Percentiles rank a stretch among this genome's conserved stretches.
Evolutionary conservation across 2,329 filamentous ascomycete genomes (phyloP).

Genomic region (Juglanconis oblonga): DNA sequence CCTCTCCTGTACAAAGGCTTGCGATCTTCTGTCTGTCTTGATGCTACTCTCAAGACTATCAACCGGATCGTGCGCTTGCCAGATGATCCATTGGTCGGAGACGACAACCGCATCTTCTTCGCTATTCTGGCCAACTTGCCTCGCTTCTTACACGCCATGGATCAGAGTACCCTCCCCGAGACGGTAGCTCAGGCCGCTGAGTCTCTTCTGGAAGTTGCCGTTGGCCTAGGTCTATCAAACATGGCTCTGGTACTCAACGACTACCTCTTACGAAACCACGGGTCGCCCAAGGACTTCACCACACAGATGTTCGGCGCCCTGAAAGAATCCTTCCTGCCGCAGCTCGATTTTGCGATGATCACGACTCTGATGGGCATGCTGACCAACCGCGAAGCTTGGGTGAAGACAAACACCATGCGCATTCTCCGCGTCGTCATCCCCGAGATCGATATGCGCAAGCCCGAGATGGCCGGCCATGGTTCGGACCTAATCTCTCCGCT

Average conservation of each 20-base stretch:
- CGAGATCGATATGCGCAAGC: slow-evolving; percentile 87
- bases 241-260: slow-evolving; percentile 68
- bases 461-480: slow-evolving; percentile 84
- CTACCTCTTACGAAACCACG: slow-evolving; percentile 66
- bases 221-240: slow-evolving; percentile 64
- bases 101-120: slow-evolving; percentile 79
- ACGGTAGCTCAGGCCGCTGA: slow-evolving; percentile 62
- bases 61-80: slow-evolving; percentile 77
- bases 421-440: slow-evolving; percentile 82
- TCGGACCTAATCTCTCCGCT: slow-evolving; percentile 94
- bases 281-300: slow-evolving; percentile 72
- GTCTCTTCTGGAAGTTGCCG: slow-evolving; percentile 68
- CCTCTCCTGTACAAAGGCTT: slow-evolving; percentile 87
- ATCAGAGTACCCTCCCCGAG: slow-evolving; percentile 56
- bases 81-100: slow-evolving; percentile 76
- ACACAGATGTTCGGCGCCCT: slow-evolving; percentile 70
- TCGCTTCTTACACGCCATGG: slow-evolving; percentile 76
- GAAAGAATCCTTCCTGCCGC: slow-evolving; percentile 74
- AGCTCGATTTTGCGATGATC: slow-evolving; percentile 78
- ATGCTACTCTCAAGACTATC: slow-evolving; percentile 72
- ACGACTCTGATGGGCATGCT: slow-evolving; percentile 89
- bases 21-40: slow-evolving; percentile 78
- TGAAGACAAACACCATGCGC: slow-evolving; percentile 90
- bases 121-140: slow-evolving; percentile 90
- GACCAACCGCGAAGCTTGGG: slow-evolving; percentile 84